Evolutionary conservation across 257 asterid genomes (phyloP).

Genomic region (Gentiana straminea): DNA sequence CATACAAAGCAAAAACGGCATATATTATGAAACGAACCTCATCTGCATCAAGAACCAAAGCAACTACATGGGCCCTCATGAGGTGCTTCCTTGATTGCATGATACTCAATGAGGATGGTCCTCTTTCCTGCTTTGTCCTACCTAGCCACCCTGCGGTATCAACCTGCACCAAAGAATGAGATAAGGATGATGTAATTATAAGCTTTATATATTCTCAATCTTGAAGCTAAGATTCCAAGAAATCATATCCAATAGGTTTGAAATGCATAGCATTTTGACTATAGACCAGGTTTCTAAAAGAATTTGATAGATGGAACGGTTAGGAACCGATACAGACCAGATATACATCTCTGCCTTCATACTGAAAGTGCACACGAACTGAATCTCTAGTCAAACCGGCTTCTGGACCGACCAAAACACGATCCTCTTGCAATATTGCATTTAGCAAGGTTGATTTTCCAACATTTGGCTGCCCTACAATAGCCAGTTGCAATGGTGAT

Average conservation of each 20-base stretch:
- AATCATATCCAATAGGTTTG: neutral
- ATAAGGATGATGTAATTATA: no score
- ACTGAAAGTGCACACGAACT: slow-evolving; percentile 70
- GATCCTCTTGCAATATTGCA: slow-evolving; percentile 83
- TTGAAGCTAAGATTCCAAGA: neutral
- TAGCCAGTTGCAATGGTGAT: slow-evolving; percentile 89
- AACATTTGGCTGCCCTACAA: slow-evolving; percentile 95
- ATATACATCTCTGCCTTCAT: slow-evolving; percentile 63
- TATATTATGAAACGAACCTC: slow-evolving; percentile 45
- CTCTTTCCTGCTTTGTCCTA: slow-evolving; percentile 87
- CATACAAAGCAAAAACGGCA: neutral
- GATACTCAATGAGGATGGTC: slow-evolving; percentile 86
- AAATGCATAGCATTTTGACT: neutral
- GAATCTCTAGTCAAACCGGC: slow-evolving; percentile 99
- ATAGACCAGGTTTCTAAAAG: neutral
- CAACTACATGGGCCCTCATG: slow-evolving; percentile 94
- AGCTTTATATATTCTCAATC: neutral
- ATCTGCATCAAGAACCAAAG: slow-evolving; percentile 89
- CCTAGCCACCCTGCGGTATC: slow-evolving; percentile 99
- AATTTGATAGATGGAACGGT: neutral
- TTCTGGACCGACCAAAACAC: slow-evolving; percentile 96
- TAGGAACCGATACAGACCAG: slow-evolving; percentile 10
- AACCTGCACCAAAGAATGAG: slow-evolving; percentile 40
- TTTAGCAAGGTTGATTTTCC: slow-evolving; percentile 95
- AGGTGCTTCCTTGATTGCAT: slow-evolving; percentile 94